A percentile compares a stretch with the other conserved stretches of the same genome.
Evolutionary conservation across 805 yeast species (phyloP).

Genomic region (Suhomyces xylopsoci): DNA sequence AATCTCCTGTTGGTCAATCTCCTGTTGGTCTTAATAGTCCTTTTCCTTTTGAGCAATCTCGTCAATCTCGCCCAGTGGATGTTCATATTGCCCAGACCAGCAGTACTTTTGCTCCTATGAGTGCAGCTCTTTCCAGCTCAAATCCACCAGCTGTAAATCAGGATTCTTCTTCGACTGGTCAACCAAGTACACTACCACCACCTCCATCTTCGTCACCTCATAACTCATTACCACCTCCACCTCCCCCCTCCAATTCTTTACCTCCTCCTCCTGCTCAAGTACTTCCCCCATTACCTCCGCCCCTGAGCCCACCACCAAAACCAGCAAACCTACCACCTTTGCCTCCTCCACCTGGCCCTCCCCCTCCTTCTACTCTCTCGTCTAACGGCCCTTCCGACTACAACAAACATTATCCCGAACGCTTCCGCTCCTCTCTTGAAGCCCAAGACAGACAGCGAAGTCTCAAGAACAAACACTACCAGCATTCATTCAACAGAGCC

Average conservation of each 20-base stretch:
- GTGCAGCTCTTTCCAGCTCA: background rate
- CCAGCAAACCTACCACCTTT: background rate
- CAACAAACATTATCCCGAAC: slow-evolving; percentile 1
- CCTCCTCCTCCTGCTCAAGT: background rate
- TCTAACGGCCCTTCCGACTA: background rate
- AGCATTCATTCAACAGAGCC: background rate
- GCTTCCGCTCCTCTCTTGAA: slow-evolving; percentile 3
- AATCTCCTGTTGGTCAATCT: too few species aligned
- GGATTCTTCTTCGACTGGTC: background rate
- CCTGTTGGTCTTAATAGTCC: too few species aligned
- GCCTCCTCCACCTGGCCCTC: background rate
- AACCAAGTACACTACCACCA: background rate
- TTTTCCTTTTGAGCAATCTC: too few species aligned
- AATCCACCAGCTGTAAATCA: too few species aligned
- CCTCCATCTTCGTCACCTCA: background rate
- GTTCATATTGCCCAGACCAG: background rate
- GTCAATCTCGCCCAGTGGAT: background rate
- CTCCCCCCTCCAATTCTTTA: background rate
- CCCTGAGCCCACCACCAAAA: background rate
- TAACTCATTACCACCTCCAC: background rate
- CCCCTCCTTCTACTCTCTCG: too few species aligned
- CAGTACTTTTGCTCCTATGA: background rate
- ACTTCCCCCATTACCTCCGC: slow-evolving; percentile 1
- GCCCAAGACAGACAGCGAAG: slow-evolving; percentile 5
- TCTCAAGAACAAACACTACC: background rate